Base-by-base conservation (phyloP, 2,329 filamentous ascomycete species). In the Plectosphaerella sp. region DNA sequence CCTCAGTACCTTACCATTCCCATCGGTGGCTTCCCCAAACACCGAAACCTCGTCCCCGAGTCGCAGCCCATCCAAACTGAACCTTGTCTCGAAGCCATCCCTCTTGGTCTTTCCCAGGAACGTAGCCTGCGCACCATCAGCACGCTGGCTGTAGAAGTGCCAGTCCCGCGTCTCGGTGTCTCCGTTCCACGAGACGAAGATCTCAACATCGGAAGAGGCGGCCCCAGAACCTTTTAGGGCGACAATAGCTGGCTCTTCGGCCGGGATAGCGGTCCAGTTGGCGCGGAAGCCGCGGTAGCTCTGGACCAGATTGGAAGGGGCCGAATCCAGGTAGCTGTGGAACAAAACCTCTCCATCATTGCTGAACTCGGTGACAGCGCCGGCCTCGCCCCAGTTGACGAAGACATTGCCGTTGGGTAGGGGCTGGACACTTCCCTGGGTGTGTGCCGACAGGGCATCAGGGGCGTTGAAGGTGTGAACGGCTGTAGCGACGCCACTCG, bases 111-210 rank as follows among this genome's bases (percentile, higher is more conserved):
- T 68, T 15, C 70, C 73, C 3, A 74, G 61, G 28, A 67, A 64
- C 25, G 61, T 57, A 15, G 14, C 14, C 45, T 64, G 72, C 1
- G 67, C 67, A 14, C 69, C 69, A 15, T 60, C 58, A 1, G 64
- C 58, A 16, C 64, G 66, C 2, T 65, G 59, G 4, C 69, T 71
- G 59, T 73, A 79, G 58, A 82, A 80, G 24, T 72, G 68, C 82
- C 80, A 79, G 4, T 51, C 41, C 3, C 59, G 64, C 0, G 72
- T 74, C 59, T 74, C 70, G 0, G 75, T 79, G 47, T 76, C 75
- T 5, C 77, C 77, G 52, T 79, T 79, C 77, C 76, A 80, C 5
- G 75, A 80, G 2, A 81, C 78, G 61, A 78, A 84, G 45, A 58
- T 52, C 28, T 33, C 28, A 33, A 33, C 28, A 9, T 12, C 11